Base-by-base conservation (phyloP, 2,329 filamentous ascomycete species). In the Albophoma yamanashiensis region DNA sequence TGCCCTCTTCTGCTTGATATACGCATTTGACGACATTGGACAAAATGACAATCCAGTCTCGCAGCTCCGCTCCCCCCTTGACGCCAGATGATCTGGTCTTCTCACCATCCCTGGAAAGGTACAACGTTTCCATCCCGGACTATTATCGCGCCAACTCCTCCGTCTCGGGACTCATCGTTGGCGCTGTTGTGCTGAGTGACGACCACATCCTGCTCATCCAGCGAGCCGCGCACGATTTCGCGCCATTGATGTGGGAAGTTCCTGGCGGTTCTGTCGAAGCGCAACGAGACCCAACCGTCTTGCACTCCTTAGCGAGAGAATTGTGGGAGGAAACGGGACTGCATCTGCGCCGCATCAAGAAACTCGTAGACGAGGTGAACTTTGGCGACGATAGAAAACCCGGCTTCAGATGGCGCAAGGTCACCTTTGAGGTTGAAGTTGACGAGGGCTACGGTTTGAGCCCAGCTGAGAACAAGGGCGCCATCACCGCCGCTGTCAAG, bases 351-450 rank as follows among this genome's bases (percentile, higher is more conserved):
- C 40, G 60, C 17, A 36, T 63, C 39, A 42, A 38, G 8, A 55
- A 39, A 38, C 27, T 59, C 4, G 47, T 62, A 14, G 58, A 58
- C n/a, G 45, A 55, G 20, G 57, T 55, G 22, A 40, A 59, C 15
- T 55, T 61, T 59, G 45, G 38, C 40, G 60, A 61, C 36, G 20
- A 22, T 36, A n/a, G 20, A 15, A 42, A 40, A 31, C 27, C 39
- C 20, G 47, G n/a, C 38, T 61, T 57, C 38, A 61, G 14, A 15
- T 61, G 60, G 60, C 60, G 60, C 60, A 61, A 61, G 25, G 14
- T 60, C 3, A 58, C 60, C 6, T 63, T 63, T 14, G 53, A 60
- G 34, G 62, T 59, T 6, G 58, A 59, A 9, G 60, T 63, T 7
- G 58, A 59, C 34, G 58, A 60, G 53, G 50, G 50, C 11, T 15